phyloP scores from a whole-genome alignment of 331 rosid genomes.

The Cydonia oblonga region DNA sequence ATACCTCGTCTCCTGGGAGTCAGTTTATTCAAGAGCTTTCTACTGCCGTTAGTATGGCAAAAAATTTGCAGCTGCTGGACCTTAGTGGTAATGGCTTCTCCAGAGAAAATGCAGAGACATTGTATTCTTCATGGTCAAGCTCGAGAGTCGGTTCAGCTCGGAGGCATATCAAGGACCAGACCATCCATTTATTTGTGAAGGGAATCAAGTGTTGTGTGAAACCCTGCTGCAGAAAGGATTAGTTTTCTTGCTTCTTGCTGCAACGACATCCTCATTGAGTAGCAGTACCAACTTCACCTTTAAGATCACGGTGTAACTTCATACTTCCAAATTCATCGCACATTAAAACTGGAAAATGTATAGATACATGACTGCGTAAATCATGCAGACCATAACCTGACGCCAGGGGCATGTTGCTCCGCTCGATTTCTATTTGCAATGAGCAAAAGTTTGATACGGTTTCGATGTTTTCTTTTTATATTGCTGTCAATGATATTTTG shows the following conservation, averaged over 20 bases:
- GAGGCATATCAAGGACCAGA: constrained; percentile 39
- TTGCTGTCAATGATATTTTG: too few relatives aligned
- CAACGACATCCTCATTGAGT: neutral
- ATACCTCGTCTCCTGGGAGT: constrained; percentile 20
- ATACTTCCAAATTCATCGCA: neutral
- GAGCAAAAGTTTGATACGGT: too few relatives aligned
- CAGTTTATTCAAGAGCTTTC: constrained; percentile 27
- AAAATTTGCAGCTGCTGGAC: constrained; percentile 13
- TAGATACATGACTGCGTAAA: neutral
- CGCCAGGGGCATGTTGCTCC: too few relatives aligned
- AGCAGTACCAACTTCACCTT: neutral
- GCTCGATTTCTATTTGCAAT: too few relatives aligned
- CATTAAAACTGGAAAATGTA: neutral
- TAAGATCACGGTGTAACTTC: neutral
- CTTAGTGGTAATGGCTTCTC: too few relatives aligned
- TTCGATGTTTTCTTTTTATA: too few relatives aligned
- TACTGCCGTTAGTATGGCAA: constrained; percentile 49
- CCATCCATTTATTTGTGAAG: constrained; percentile 42
- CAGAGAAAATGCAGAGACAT: constrained; percentile 34
- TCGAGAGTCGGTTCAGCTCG: constrained; percentile 38
- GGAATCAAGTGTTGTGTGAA: constrained; percentile 64
- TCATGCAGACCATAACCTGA: neutral
- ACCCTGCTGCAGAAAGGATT: constrained; percentile 79
- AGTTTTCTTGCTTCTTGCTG: neutral
- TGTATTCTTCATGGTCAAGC: constrained; percentile 53